These are phyloP conservation scores for Colletotrichum spinosum DNA, from an alignment of 2,329 filamentous ascomycete genomes.

Conservation along the genomic window DNA sequence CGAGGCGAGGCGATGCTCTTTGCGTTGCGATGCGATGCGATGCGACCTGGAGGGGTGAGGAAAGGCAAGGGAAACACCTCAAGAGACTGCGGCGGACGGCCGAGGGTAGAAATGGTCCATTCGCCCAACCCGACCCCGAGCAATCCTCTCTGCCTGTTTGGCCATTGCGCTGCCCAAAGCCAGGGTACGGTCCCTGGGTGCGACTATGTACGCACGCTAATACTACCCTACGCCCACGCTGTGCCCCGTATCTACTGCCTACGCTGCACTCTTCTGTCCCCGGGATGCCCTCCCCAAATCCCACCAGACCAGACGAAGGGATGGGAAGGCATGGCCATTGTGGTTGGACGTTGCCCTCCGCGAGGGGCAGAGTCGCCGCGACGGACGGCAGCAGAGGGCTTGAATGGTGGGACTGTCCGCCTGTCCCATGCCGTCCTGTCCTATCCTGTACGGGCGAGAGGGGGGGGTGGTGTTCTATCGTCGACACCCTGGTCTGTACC, in stretches of 20 bases:
- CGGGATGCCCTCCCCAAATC: conserved; percentile 32
- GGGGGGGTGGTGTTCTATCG: not conserved
- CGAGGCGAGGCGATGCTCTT: too few relatives aligned
- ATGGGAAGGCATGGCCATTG: conserved; percentile 3
- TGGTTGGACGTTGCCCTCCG: too few relatives aligned
- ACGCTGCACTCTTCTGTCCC: conserved; percentile 23
- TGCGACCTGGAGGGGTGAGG: conserved; percentile 31
- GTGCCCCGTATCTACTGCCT: not conserved
- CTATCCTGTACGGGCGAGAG: not conserved
- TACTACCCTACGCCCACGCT: conserved; percentile 21
- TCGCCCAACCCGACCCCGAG: conserved; percentile 30
- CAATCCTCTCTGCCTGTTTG: conserved; percentile 10
- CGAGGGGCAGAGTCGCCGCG: not conserved
- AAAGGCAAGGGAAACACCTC: conserved; percentile 20
- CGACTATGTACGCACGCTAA: conserved; percentile 8
- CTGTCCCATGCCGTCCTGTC: conserved; percentile 6
- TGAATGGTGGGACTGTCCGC: conserved; percentile 31
- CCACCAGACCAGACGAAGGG: conserved; percentile 32
- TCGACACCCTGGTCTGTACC: conserved; percentile 26
- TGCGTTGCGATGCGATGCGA: not conserved
- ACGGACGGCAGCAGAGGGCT: conserved; percentile 28
- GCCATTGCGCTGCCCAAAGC: conserved; percentile 10
- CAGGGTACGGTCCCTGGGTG: conserved; percentile 26
- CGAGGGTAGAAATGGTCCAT: conserved; percentile 38
- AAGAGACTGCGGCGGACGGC: conserved; percentile 25